Base-by-base conservation (phyloP, 495 filamentous ascomycete species). In the Wilcoxina mikolae region DNA sequence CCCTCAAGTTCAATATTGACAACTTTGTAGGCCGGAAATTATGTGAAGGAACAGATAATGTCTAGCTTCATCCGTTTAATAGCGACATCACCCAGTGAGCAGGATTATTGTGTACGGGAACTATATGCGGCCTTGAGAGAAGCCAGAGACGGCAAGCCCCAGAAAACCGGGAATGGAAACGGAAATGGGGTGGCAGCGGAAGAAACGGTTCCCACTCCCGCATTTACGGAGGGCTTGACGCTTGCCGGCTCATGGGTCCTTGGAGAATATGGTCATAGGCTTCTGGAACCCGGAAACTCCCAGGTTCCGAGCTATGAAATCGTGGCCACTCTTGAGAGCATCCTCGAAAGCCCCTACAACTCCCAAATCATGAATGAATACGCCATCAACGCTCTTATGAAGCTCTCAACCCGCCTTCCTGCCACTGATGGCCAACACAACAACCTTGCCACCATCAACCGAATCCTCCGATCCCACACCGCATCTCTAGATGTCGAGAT, bases 221-320 rank as follows among this genome's bases (percentile, higher is more conserved):
- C 47, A 31, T 94, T 89, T 10, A 93, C 96, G 65, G 93, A 98
- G 67, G 90, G 87, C 58, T 73, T 98, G 52, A 95, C 85, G 10
- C 76, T 95, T 26, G 87, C 91, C 22, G 93, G 85, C 27, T 81
- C 91, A n/a, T 98, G 91, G 91, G 88, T 88, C 11, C 95, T 98
- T 69, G 91, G 91, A 59, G 91, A 98, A 73, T 98, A 88, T 67
- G 87, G 88, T 29, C 91, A 96, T 67, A 78, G 84, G 3, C 73
- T 98, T 12, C 75, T 98, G 15, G 76, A 77, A 51, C 89, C 89
- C 25, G 90, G 93, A n/a, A 17, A 9, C 12, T 12, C 22, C 54
- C 31, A 56, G 65, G 84, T 98, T 55, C 83, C 83, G 61, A 85
- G 96, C 68, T 82, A 78, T 58, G 91, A 98, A 62, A 74, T 95